phyloP scores from a whole-genome alignment of 2,329 filamentous ascomycete species.

The Escovopsis weberi region DNA sequence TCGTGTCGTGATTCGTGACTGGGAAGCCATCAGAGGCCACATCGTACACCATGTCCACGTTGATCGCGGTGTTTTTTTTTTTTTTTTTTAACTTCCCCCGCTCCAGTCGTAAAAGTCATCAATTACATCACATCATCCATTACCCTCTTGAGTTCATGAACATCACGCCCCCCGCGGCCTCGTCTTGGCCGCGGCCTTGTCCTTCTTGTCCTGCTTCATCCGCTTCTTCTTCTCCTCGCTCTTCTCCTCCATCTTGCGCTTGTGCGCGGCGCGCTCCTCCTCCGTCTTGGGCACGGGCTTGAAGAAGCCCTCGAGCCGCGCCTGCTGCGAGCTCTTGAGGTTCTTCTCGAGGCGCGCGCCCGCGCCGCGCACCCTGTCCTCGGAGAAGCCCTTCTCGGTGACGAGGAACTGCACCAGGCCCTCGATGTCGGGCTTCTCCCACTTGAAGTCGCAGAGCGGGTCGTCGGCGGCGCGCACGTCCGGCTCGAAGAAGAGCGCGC shows the following conservation, averaged over 20 bases:
- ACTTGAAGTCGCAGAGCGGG: slow-evolving; percentile 89
- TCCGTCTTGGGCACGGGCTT: slow-evolving; percentile 82
- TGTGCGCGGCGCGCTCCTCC: slow-evolving; percentile 67
- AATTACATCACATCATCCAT: too few species aligned
- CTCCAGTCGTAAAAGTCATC: too few species aligned
- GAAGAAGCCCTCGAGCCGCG: slow-evolving; percentile 90
- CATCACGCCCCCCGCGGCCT: slow-evolving; percentile 55
- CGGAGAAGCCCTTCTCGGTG: slow-evolving; percentile 89
- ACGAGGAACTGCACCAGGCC: slow-evolving; percentile 83
- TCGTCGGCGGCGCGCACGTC: slow-evolving; percentile 76
- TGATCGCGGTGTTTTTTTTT: too few species aligned
- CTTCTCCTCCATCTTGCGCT: slow-evolving; percentile 90
- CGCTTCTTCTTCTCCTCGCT: slow-evolving; percentile 90
- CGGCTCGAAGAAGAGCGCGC: slow-evolving; percentile 80
- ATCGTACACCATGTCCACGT: too few species aligned
- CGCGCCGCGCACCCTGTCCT: slow-evolving; percentile 74
- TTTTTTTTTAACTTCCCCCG: too few species aligned
- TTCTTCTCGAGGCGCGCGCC: slow-evolving; percentile 76
- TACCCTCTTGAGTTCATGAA: too few species aligned
- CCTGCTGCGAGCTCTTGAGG: slow-evolving; percentile 80
- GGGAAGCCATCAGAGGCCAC: too few species aligned
- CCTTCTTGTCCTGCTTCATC: slow-evolving; percentile 84
- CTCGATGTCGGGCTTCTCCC: slow-evolving; percentile 85
- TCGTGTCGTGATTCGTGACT: too few species aligned
- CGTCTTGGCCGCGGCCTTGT: slow-evolving; percentile 80